Base-by-base conservation (phyloP, 768 basidiomycete genomes). In the Botryobasidium botryosum region DNA sequence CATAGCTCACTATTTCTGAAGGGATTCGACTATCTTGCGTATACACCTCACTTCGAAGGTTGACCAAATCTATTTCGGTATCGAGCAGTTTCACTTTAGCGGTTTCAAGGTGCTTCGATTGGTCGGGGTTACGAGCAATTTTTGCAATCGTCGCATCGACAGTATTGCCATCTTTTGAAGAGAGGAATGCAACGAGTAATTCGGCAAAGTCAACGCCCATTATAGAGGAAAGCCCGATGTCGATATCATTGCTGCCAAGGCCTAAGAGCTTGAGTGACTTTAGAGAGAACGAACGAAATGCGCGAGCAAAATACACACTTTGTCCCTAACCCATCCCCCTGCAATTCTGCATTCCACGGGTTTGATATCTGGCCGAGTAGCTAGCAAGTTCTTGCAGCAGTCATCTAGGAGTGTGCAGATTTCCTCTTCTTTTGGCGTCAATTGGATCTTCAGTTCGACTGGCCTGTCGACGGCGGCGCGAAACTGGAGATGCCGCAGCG, bases 311-410 rank as follows among this genome's bases (percentile, higher is more conserved):
- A n/a, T 23, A 59, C 64, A 53, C 49, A 90, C 92, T 78, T 99
- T 99, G 61, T 99, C 94, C 55, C 94, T 69, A 36, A 97, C 94
- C 94, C 94, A 99, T 17, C 94, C 94, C 15, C 94, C 94, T 8
- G 90, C 94, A 38, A 99, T 84, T 52, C 94, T 71, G 58, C 92
- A 92, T 49, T 64, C 63, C 1, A 68, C 61, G 18, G 50, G 53
- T 1, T 73, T 69, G 0, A 75, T 77, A 4, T 61, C 18, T 75
- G 65, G 7, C 67, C 68, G 41, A 73, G 67, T 27, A 45, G 64
- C 58, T 46, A 66, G 68, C 52, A 79, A 62, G 51, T 71, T 62
- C 12, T 58, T 61, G 5, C 78, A 73, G 57, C 82, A 94, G 47
- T 78, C 76, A 56, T 91, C 77, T 43, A 96, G 68, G n/a, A 91